Conservation (phyloP, 2,329 filamentous ascomycete genomes). For the Verticillium isaacii region DNA sequence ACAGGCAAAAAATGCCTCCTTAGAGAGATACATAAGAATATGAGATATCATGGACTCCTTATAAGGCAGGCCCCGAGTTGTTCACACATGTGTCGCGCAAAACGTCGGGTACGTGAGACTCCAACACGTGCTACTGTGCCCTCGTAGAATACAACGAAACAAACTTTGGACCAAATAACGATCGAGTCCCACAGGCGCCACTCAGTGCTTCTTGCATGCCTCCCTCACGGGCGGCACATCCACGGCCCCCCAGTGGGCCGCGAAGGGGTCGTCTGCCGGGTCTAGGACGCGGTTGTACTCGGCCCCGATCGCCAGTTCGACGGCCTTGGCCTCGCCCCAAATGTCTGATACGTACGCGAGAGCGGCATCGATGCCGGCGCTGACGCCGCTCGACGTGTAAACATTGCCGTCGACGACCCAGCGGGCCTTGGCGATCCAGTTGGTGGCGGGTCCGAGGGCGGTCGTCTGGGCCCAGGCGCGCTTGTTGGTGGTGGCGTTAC, state of each 20-base stretch:
- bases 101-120: no score
- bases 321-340: slow-evolving; percentile 44
- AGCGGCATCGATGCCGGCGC: slow-evolving; percentile 28
- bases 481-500: slow-evolving; percentile 64
- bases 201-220: neutral
- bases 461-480: slow-evolving; percentile 44
- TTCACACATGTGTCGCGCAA: no score
- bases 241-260: slow-evolving; percentile 15
- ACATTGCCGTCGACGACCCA: slow-evolving; percentile 63
- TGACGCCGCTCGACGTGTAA: slow-evolving; percentile 59
- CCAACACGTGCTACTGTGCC: no score
- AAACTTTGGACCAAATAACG: no score
- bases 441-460: slow-evolving; percentile 40
- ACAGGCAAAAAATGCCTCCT: no score
- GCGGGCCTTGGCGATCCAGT: slow-evolving; percentile 58
- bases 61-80: no score
- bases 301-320: slow-evolving; percentile 38
- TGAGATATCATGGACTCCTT: no score
- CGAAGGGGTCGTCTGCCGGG: slow-evolving; percentile 49
- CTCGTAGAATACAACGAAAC: no score
- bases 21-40: no score
- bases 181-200: neutral
- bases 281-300: slow-evolving; percentile 54
- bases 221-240: neutral
- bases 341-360: slow-evolving; percentile 32